Base-by-base conservation (phyloP, 441 rosid genomes). In the Adansonia rubrostipa region DNA sequence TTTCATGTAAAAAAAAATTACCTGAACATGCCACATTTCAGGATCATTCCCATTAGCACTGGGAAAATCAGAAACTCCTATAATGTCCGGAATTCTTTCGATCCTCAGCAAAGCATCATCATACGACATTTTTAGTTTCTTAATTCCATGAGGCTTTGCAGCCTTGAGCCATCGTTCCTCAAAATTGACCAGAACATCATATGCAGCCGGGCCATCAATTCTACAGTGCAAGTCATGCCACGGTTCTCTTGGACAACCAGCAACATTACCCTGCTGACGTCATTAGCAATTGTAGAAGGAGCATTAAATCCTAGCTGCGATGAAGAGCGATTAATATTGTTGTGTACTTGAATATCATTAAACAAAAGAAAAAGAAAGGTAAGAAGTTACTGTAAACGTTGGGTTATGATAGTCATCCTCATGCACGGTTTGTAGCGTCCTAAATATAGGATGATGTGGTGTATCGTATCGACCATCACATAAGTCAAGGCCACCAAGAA, bases 131-230 rank as follows among this genome's bases (percentile, higher is more conserved):
- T 85, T 76, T 63, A 88, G 80, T 78, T 92, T 90, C 70, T 87
- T 92, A 45, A 92, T 80, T 77, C 89, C 97, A 11, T 13, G 86
- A 73, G 96, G 98, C 83, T 93, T 95, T 11, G 97, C 82, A 77
- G 94, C 95, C 85, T 91, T 97, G 1, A 78, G 58, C 99, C 99
- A 95, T 24, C 99, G 92, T 86, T 95, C 96, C 88, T 97, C 93
- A 78, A 97, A 97, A 84, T 95, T 97, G 45, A 89, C 85, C 61
- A 97, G 84, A 45, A 93, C 92, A 81, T 97, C 99, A 83, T 95
- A 97, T n/a, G 99, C 98, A 58, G 99, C 97, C 1, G 99, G 98
- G 65, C 99, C 99, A 83, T 95, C 98, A 72, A 95, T 93, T 88
- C 76, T 91, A 72, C 90, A 73, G 83, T 97, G 99, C 85, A 97